These are phyloP conservation scores for Herpetospermum pedunculosum DNA, from an alignment of 306 rosid genomes.

Conservation along the genomic window DNA sequence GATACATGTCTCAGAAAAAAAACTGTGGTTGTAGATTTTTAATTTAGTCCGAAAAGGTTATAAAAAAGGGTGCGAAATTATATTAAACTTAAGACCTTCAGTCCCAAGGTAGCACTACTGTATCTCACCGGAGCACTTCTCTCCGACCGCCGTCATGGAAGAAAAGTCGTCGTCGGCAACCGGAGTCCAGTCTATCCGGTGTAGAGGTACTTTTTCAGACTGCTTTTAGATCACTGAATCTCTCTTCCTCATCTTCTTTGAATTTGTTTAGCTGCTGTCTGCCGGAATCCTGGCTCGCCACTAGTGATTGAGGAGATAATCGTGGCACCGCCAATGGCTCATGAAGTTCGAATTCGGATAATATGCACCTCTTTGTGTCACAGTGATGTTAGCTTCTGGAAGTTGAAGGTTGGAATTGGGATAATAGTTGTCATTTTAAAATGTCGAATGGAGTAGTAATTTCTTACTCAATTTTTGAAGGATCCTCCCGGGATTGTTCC, in stretches of 20 bases:
- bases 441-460: not conserved
- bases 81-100: no score
- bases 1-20: no score
- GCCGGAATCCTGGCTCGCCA: conserved; percentile 53
- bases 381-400: conserved; percentile 67
- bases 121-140: not conserved
- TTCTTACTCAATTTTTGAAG: conserved; percentile 14
- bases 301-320: conserved; percentile 53
- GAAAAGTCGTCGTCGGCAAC: not conserved
- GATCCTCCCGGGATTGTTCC: conserved; percentile 50
- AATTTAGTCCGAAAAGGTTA: no score
- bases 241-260: not conserved
- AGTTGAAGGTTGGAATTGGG: conserved; percentile 70
- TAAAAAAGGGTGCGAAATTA: no score
- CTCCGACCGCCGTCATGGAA: not conserved
- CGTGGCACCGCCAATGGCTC: conserved; percentile 73
- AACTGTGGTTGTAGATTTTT: no score
- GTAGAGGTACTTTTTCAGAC: not conserved
- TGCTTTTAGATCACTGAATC: not conserved
- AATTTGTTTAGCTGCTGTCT: conserved; percentile 43
- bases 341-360: conserved; percentile 56
- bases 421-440: no score
- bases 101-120: no score
- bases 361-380: conserved; percentile 64
- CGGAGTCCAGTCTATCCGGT: not conserved